A percentile compares a stretch with the other conserved stretches of the same genome.
Evolutionary conservation across 306 rosid species (phyloP).

Genomic region (Rosa persica): DNA sequence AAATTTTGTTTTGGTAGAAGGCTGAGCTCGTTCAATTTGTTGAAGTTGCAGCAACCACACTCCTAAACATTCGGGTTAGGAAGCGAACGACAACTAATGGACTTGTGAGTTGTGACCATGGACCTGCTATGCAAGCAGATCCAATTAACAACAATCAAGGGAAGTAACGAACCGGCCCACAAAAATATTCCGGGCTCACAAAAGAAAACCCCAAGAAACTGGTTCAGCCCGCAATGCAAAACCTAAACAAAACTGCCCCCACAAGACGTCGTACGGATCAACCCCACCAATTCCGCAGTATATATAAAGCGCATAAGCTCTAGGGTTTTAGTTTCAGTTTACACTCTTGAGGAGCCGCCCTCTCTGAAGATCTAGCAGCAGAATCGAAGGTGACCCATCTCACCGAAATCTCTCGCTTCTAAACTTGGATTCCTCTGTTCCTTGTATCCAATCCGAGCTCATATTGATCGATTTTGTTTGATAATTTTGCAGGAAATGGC

Average conservation of each 20-base stretch:
- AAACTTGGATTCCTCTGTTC: background rate
- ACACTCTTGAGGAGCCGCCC: background rate
- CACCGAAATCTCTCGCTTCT: no score
- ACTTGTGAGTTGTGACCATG: background rate
- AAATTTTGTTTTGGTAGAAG: no score
- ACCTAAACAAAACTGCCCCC: background rate
- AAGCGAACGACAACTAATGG: no score
- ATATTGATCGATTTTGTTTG: background rate
- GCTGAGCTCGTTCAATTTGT: no score
- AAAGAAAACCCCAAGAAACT: background rate
- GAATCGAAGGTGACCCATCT: background rate
- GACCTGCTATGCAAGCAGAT: background rate
- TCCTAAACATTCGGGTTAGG: no score
- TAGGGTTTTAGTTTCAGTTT: slow-evolving; percentile 14
- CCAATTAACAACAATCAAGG: no score
- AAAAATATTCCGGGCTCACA: background rate
- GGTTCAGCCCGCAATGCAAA: background rate
- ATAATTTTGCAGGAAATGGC: slow-evolving; percentile 44
- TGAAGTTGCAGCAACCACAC: no score
- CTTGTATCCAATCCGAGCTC: background rate
- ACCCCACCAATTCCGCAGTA: background rate
- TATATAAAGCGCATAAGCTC: background rate
- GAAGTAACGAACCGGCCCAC: no score
- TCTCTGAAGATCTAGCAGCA: slow-evolving; percentile 7
- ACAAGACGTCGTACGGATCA: background rate